Percentiles rank a stretch among this genome's conserved stretches.
These are phyloP conservation scores for Leptographium procerum DNA, from an alignment of 2,329 filamentous ascomycete genomes.

Conservation along the genomic window DNA sequence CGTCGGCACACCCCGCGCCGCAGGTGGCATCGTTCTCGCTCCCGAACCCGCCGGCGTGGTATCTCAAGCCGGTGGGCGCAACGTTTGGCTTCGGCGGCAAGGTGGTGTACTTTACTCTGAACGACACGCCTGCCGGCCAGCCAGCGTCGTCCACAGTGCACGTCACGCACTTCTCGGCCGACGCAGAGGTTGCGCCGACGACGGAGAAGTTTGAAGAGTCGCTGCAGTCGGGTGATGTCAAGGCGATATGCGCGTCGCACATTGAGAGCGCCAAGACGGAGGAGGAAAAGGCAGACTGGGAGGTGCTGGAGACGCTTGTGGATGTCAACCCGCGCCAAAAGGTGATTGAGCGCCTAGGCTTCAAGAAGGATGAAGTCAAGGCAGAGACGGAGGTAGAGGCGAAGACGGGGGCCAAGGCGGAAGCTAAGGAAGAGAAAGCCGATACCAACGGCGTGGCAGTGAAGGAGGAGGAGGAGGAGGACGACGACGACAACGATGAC, in stretches of 20 bases:
- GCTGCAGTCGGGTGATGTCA: constrained; percentile 65
- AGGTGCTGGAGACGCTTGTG: constrained; percentile 80
- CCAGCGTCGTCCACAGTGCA: constrained; percentile 62
- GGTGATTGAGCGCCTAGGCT: constrained; percentile 84
- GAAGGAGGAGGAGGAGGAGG: constrained; percentile 14
- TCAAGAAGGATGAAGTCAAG: constrained; percentile 29
- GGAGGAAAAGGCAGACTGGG: constrained; percentile 93
- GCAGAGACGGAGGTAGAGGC: constrained; percentile 12
- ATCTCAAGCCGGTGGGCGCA: constrained; percentile 71
- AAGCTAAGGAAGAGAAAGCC: constrained; percentile 11
- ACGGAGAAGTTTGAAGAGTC: constrained; percentile 81
- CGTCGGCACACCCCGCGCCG: constrained; percentile 81
- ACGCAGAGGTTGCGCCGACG: constrained; percentile 71
- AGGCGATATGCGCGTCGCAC: constrained; percentile 68
- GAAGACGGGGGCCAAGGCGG: constrained; percentile 13
- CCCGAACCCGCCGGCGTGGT: constrained; percentile 77
- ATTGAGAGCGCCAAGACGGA: constrained; percentile 66
- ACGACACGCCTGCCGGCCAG: constrained; percentile 48
- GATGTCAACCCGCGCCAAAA: constrained; percentile 75
- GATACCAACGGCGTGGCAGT: too few species aligned
- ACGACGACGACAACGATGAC: constrained; percentile 12
- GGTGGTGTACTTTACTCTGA: constrained; percentile 61
- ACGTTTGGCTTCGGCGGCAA: constrained; percentile 96
- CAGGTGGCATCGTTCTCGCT: constrained; percentile 85
- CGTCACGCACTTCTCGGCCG: constrained; percentile 81